Evolutionary conservation across 768 basidiomycete genomes (phyloP), one percentile per base, ranked within the genome.

Genomic region (Rhizopogon vesiculosus): DNA sequence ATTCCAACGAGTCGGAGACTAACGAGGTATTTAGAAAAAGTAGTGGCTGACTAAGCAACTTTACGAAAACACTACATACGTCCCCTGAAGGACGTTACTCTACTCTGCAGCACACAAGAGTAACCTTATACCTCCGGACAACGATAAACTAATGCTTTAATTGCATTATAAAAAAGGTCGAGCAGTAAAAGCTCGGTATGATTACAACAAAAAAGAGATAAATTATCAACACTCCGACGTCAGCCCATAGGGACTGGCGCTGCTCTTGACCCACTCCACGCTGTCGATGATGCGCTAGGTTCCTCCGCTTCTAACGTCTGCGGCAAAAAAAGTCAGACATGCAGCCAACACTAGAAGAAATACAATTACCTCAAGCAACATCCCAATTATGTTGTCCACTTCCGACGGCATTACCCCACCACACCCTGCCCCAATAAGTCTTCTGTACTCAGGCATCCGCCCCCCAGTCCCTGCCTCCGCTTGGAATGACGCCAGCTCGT

Each of bases 401-500:
- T 98, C 94, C n/a, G 83, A 77, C 2, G 89, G 84, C 3, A 87
- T 82, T 31, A 94, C 81, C 0, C 91, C 89, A 22, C 93, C 93
- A 72, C 92, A 96, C 0, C 92, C 94, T 15, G 92, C 86, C 33
- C 89, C 87, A 63, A 99, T 94, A 51, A 99, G 70, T 59, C 87
- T 78, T 62, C 94, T 77, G 69, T 98, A 99, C 61, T 95, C 89
- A 5, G 81, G 78, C 85, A 98, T 95, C 59, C 86, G 79, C 41
- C 90, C 91, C 31, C 88, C 85, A 0, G 94, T 97, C 5, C 95
- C 95, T 0, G 90, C 86, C 70, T 95, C 92, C 18, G 91, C 88
- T 67, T 94, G 90, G 71, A 90, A 87, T 31, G 77, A 80, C 10
- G 89, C 89, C 60, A 91, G 77, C 56, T 84, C 82, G 48, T 88